Evolutionary conservation across 306 rosid genomes (phyloP).

Genomic region (Comarum palustre): DNA sequence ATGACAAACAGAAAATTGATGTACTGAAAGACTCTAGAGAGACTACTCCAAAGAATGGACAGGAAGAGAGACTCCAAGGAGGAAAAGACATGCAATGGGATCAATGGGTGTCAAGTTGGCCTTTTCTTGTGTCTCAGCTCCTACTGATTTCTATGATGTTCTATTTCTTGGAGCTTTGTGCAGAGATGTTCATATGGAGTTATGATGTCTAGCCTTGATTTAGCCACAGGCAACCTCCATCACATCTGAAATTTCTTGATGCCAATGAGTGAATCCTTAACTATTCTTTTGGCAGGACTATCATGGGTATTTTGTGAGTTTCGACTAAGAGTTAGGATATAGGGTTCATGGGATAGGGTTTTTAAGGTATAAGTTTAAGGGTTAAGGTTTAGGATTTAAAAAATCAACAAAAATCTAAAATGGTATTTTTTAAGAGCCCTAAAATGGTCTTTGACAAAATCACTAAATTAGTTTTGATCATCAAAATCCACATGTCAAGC

Average conservation of each 20-base stretch:
- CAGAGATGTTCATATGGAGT: background rate
- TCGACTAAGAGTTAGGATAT: no score
- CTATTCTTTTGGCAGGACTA: no score
- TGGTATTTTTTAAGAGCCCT: no score
- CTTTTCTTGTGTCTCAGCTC: constrained; percentile 53
- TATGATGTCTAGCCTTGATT: background rate
- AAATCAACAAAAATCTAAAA: no score
- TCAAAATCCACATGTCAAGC: no score
- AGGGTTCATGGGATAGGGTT: no score
- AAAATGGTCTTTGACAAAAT: no score
- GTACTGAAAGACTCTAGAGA: background rate
- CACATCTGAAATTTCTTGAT: background rate
- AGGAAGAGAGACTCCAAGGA: constrained; percentile 38
- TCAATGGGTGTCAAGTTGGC: constrained; percentile 45
- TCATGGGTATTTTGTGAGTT: no score
- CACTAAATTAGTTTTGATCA: no score
- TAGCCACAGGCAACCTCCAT: background rate
- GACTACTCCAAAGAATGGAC: constrained; percentile 11
- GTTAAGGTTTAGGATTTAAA: no score
- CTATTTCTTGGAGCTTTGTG: constrained; percentile 52
- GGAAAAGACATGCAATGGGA: constrained; percentile 55
- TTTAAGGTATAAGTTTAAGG: no score
- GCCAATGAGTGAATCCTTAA: background rate
- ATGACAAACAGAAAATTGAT: background rate
- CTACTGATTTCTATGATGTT: constrained; percentile 31